These are phyloP conservation scores for Fraxinus albicans DNA, from an alignment of 305 asterid species.

Conservation along the genomic window DNA sequence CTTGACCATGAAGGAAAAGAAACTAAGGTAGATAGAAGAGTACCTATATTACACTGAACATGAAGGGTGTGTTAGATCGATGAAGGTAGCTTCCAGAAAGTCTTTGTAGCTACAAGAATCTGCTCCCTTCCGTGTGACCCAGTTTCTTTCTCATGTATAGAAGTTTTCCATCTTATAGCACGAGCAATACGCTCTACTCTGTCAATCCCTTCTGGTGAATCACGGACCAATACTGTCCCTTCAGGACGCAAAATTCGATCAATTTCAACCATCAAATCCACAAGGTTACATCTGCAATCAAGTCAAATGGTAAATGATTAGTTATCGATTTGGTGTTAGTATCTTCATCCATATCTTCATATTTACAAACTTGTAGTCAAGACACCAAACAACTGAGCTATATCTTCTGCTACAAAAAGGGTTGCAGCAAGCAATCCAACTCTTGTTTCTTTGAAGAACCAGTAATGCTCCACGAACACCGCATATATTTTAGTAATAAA, in stretches of 20 bases:
- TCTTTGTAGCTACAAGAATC: constrained; percentile 75
- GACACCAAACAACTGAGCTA: not conserved
- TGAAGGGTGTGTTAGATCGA: not conserved
- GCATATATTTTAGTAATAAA: not conserved
- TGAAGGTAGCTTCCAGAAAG: constrained; percentile 49
- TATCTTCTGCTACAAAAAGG: not conserved
- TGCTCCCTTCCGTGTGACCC: constrained; percentile 70
- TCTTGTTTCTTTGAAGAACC: not conserved
- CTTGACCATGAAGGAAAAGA: not conserved
- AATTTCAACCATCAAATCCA: constrained; percentile 92
- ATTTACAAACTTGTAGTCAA: not conserved
- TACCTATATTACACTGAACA: not conserved
- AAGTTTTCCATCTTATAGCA: constrained; percentile 70
- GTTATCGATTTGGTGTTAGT: not conserved
- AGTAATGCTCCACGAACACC: not conserved
- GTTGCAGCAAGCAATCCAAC: not conserved
- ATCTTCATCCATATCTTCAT: not conserved
- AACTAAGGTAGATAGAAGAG: not conserved
- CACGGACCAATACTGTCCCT: constrained; percentile 81
- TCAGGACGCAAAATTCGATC: constrained; percentile 93
- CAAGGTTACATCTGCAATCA: constrained; percentile 75
- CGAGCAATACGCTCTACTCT: constrained; percentile 63
- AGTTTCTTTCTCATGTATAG: constrained; percentile 68
- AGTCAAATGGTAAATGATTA: not conserved
- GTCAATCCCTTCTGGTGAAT: constrained; percentile 74